A percentile compares a stretch with the other conserved stretches of the same genome.
Evolutionary conservation across 495 filamentous ascomycete genomes (phyloP).

Genomic region (Penicillium turbatum): DNA sequence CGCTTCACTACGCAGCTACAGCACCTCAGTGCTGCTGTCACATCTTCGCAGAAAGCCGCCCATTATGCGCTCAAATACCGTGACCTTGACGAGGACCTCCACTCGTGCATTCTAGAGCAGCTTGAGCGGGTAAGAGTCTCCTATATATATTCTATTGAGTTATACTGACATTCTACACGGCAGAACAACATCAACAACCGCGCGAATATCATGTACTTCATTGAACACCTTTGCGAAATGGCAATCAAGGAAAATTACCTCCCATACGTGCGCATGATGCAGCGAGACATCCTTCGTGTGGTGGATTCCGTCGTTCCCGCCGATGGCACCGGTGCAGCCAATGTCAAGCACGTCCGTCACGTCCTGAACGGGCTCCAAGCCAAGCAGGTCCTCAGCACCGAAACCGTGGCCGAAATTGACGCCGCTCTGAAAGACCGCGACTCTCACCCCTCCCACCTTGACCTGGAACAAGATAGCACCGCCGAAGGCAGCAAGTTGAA

Average conservation of each 20-base stretch:
- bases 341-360: slow-evolving; percentile 85
- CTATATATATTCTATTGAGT: background rate
- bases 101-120: slow-evolving; percentile 95
- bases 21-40: slow-evolving; percentile 82
- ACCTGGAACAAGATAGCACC: slow-evolving; percentile 31
- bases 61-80: slow-evolving; percentile 89
- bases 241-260: slow-evolving; percentile 66
- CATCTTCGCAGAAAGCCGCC: slow-evolving; percentile 85
- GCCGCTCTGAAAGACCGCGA: slow-evolving; percentile 74
- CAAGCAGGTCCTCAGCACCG: slow-evolving; percentile 61
- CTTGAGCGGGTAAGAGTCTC: slow-evolving; percentile 63
- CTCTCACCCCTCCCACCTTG: slow-evolving; percentile 38
- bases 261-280: slow-evolving; percentile 87
- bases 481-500: slow-evolving; percentile 27
- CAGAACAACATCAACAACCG: slow-evolving; percentile 92
- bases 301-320: slow-evolving; percentile 79
- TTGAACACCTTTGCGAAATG: slow-evolving; percentile 90
- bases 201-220: slow-evolving; percentile 99
- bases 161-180: background rate
- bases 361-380: slow-evolving; percentile 65
- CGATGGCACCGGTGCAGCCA: slow-evolving; percentile 86
- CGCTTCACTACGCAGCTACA: slow-evolving; percentile 87
- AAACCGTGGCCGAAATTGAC: slow-evolving; percentile 73
- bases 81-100: slow-evolving; percentile 93
- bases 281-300: slow-evolving; percentile 82